phyloP scores from a whole-genome alignment of 495 filamentous ascomycete species.

The Umbilicaria muhlenbergii region DNA sequence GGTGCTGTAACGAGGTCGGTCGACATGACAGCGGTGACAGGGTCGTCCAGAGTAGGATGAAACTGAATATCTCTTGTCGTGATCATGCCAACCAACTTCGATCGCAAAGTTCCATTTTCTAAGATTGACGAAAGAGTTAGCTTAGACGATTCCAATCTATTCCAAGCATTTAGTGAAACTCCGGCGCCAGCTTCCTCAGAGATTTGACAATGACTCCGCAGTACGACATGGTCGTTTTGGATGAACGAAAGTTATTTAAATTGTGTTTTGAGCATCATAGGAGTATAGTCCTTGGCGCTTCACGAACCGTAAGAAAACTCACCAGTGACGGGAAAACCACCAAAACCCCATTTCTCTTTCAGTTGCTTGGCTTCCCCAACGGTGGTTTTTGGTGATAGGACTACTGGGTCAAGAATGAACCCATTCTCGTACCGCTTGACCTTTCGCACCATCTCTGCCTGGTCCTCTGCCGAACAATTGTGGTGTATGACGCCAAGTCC shows the following conservation, averaged over 20 bases:
- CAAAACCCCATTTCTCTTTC: conserved; percentile 97
- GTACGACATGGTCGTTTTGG: conserved; percentile 75
- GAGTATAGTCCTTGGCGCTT: conserved; percentile 5
- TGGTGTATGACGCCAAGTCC: conserved; percentile 97
- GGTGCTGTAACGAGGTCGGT: conserved; percentile 86
- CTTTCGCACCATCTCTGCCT: conserved; percentile 98
- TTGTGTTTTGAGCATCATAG: conserved; percentile 54
- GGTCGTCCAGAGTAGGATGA: conserved; percentile 48
- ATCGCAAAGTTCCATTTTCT: conserved; percentile 88
- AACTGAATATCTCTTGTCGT: conserved; percentile 98
- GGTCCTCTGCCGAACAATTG: conserved; percentile 88
- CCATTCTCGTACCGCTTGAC: conserved; percentile 99
- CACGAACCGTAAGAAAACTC: conserved; percentile 26
- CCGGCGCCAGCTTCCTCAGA: conserved; percentile 21
- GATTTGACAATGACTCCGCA: conserved; percentile 52
- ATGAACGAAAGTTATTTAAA: conserved; percentile 99
- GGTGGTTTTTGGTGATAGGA: conserved; percentile 73
- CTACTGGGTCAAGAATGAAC: conserved; percentile 93
- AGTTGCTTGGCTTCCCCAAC: conserved; percentile 82
- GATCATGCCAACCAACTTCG: conserved; percentile 91
- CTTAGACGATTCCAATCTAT: conserved; percentile 7
- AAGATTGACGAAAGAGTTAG: conserved; percentile 6
- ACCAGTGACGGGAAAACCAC: conserved; percentile 98
- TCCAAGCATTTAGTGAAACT: conserved; percentile 13
- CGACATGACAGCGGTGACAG: conserved; percentile 86